These are phyloP conservation scores for Xanthoconium stramineum DNA, from an alignment of 768 basidiomycete genomes.

Conservation along the genomic window DNA sequence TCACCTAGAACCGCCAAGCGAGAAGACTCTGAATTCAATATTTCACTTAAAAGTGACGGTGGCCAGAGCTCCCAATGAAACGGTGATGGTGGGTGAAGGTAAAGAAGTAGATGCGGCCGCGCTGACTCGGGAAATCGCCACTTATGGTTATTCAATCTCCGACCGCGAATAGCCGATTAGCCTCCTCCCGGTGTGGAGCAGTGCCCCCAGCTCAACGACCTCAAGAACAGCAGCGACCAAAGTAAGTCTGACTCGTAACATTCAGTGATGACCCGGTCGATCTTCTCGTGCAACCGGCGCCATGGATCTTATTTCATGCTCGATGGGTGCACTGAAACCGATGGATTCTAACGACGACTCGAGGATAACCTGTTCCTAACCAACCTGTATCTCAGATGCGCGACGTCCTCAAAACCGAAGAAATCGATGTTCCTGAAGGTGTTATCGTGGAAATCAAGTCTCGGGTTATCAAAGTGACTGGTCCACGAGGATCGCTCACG, in stretches of 20 bases:
- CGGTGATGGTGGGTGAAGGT: slow-evolving; percentile 47
- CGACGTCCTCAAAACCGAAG: slow-evolving; percentile 92
- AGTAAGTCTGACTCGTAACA: slow-evolving; percentile 22
- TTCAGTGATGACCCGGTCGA: neutral
- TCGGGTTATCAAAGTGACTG: slow-evolving; percentile 86
- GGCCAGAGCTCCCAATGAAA: slow-evolving; percentile 35
- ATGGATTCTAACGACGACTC: slow-evolving; percentile 38
- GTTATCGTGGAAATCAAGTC: slow-evolving; percentile 88
- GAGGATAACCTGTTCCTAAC: slow-evolving; percentile 34
- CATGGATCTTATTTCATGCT: slow-evolving; percentile 2
- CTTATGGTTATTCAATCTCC: slow-evolving; percentile 34
- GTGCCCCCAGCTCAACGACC: slow-evolving; percentile 18
- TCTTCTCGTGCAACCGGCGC: neutral
- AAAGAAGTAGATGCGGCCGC: slow-evolving; percentile 31
- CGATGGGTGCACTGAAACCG: slow-evolving; percentile 2
- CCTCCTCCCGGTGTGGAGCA: slow-evolving; percentile 4
- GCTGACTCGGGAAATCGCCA: slow-evolving; percentile 24
- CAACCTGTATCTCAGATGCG: slow-evolving; percentile 60
- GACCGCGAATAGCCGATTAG: slow-evolving; percentile 29
- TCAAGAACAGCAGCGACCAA: slow-evolving; percentile 25
- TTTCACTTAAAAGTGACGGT: slow-evolving; percentile 50
- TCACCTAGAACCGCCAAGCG: slow-evolving; percentile 31
- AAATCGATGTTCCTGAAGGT: slow-evolving; percentile 81
- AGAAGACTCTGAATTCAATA: slow-evolving; percentile 40
- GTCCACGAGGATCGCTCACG: slow-evolving; percentile 88